Evolutionary conservation across 352 stramenopile genomes (phyloP).

Genomic region (Pythium biforme): DNA sequence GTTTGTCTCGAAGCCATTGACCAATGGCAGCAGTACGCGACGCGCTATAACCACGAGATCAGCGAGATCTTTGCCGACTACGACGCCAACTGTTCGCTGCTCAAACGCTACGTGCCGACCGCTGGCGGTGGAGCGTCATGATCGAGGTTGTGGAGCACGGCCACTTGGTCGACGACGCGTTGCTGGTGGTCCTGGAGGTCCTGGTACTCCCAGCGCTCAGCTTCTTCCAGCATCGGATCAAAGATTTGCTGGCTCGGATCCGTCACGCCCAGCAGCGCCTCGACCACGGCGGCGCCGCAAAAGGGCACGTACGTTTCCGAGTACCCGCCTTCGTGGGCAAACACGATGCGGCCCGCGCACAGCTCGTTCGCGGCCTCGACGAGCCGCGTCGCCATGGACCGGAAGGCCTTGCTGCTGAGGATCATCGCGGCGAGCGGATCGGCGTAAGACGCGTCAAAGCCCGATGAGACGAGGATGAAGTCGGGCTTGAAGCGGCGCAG

Average conservation of each 20-base stretch:
- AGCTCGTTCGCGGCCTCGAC: conserved; percentile 37
- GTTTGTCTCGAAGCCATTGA: conserved; percentile 24
- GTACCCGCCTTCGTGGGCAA: conserved; percentile 82
- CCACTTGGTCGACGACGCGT: conserved; percentile 43
- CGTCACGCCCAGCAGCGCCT: conserved; percentile 56
- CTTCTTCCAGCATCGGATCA: conserved; percentile 61
- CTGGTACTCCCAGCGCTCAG: conserved; percentile 74
- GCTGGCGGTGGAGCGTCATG: conserved; percentile 6
- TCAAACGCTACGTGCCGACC: conserved; percentile 16
- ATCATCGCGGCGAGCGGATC: conserved; percentile 87
- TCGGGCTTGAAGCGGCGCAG: conserved; percentile 72
- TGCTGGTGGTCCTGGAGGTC: conserved; percentile 73
- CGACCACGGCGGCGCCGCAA: conserved; percentile 80
- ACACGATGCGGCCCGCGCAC: conserved; percentile 62
- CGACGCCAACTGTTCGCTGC: conserved; percentile 20
- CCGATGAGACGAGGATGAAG: conserved; percentile 75
- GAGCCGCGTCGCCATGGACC: conserved; percentile 62
- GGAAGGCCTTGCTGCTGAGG: conserved; percentile 69
- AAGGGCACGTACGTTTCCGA: conserved; percentile 91
- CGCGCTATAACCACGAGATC: conserved; percentile 17
- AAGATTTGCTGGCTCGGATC: conserved; percentile 43
- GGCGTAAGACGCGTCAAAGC: conserved; percentile 76
- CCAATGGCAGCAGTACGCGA: conserved; percentile 22
- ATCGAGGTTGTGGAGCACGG: conserved; percentile 27
- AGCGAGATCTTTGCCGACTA: conserved; percentile 19